Evolutionary conservation across 31 red algal species (phyloP), one percentile per base, ranked within the genome.

Genomic region (Asparagopsis taxiformis): DNA sequence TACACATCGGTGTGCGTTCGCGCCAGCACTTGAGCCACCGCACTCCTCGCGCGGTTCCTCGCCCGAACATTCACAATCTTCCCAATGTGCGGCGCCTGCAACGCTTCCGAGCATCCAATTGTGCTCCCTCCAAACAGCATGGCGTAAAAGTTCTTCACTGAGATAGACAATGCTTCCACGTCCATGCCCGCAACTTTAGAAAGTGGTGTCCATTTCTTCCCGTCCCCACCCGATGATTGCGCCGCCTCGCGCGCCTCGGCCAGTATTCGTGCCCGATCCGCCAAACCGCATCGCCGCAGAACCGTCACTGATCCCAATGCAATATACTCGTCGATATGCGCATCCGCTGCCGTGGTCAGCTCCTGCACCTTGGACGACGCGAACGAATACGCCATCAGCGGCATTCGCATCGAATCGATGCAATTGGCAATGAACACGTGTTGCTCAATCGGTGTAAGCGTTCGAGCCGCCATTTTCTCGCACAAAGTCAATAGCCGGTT

Each of bases 141-240:
- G 10, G 85, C 84, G 57, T 97, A 91, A 70, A 97, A 97, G 58
- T 97, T 91, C 70, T 91, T 91, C 11, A 97, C 80, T 10, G 71
- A 82, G n/a, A 97, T 76, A 13, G 88, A 80, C 68, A 97, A 63
- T 33, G 94, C 79, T 60, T 97, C 88, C 19, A 85, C 84, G 50
- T 97, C 94, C 94, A 97, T 92, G 31, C 94, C 88, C 28, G 94
- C 55, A 11, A 85, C 50, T 53, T 65, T 72, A 0, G 78, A 82
- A 31, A 94, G 59, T 23, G 91, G 79, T 51, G 64, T 55, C n/a
- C 17, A 38, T 1, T 31, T 34, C 36, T 31, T 25, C 6, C 17
- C 3, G 11, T 31, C 58, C 15, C 41, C 31, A 1, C 33, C 66
- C 0, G 59, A 57, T 16, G 35, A 41, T 0, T 32, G 31, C 19